phyloP scores from a whole-genome alignment of 2,329 filamentous ascomycete genomes.

The Phaeosphaeria sp. region DNA sequence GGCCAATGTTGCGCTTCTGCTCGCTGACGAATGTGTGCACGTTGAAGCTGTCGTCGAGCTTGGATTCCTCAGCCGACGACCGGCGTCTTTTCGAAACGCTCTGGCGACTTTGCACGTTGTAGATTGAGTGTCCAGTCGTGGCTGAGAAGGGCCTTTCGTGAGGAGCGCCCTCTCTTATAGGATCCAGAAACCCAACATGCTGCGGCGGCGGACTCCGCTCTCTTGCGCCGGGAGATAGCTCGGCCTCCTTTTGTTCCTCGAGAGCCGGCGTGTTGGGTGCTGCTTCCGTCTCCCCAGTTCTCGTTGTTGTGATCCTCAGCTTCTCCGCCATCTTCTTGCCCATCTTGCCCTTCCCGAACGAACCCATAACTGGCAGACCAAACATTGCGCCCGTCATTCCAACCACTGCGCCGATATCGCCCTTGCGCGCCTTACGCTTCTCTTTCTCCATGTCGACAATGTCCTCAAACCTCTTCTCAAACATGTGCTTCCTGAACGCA shows the following conservation, averaged over 20 bases:
- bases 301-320: conserved; percentile 11
- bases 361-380: conserved; percentile 28
- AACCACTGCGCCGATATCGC: conserved; percentile 21
- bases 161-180: conserved; percentile 20
- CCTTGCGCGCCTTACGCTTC: conserved; percentile 23
- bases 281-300: conserved; percentile 3
- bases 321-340: conserved; percentile 9
- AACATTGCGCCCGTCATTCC: conserved; percentile 33
- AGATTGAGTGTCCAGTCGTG: conserved; percentile 29
- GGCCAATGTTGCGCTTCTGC: conserved; percentile 30
- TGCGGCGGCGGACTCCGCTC: conserved; percentile 14
- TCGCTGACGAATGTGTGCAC: conserved; percentile 29
- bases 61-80: conserved; percentile 22
- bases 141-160: conserved; percentile 23
- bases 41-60: conserved; percentile 22
- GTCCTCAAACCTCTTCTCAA: conserved; percentile 31
- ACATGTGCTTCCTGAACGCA: conserved; percentile 29
- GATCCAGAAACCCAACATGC: conserved; percentile 29
- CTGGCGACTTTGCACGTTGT: conserved; percentile 23
- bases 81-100: conserved; percentile 22
- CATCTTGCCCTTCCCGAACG: conserved; percentile 24
- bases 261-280: conserved; percentile 7
- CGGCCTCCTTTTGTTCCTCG: conserved; percentile 3
- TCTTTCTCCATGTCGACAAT: conserved; percentile 28
- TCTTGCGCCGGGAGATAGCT: conserved; percentile 11